Evolutionary conservation across 371 early-diverging fungal genomes (phyloP), one percentile per base, ranked within the genome.

Genomic region (Saksenaea vasiformis): DNA sequence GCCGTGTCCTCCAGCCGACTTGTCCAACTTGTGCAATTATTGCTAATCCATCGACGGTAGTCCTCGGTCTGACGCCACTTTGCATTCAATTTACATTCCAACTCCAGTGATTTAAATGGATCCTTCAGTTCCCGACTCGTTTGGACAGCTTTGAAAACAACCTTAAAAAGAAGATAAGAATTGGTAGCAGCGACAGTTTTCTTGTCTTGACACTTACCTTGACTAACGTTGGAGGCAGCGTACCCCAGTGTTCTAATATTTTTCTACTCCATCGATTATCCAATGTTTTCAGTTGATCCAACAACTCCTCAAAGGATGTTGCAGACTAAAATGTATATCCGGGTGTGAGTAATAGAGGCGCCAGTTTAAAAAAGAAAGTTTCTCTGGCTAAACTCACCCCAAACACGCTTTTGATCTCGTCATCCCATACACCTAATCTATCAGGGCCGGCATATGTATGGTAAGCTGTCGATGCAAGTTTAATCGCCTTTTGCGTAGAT

Each of bases 361-460:
- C 15, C 3, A 37, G 7, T 35, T 14, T 31, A 8, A 36, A 57
- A 24, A 34, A 35, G 15, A 9, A 7, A 5, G 22, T 35, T 19
- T 5, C 3, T 36, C 10, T 47, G n/a, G 43, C 14, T 41, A n/a
- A 27, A 61, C 75, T 67, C 76, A 79, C 84, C 10, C 77, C 83
- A 80, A 85, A 85, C 17, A 77, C 71, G 26, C 66, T 61, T n/a
- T 78, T 60, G 47, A 86, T 79, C 34, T 79, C 72, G 4, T 78
- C 63, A 39, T 79, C 65, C 87, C 87, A 86, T 0, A 83, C 84
- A 37, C 71, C 71, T 36, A 86, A 66, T 47, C 83, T 78, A 51
- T 83, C 78, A 3, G 87, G 87, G 8, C 87, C 87, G 35, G 87
- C 75, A 60, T 86, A 86, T 0, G 78, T 72, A 47, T 82, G 74